phyloP scores from a whole-genome alignment of 1,284 basidiomycete genomes.

The Termitomyces sp. region DNA sequence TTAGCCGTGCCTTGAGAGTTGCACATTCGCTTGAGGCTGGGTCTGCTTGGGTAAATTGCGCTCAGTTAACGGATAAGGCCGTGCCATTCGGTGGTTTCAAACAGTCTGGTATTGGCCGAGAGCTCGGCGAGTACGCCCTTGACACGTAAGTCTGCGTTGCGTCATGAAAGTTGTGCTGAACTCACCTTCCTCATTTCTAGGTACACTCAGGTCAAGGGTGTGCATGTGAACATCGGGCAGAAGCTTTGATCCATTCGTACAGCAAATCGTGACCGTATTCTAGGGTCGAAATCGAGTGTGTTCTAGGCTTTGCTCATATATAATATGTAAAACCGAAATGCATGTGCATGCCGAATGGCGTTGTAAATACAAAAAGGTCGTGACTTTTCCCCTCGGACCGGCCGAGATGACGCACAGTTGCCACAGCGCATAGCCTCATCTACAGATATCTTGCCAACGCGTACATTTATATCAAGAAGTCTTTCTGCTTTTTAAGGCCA shows the following conservation, averaged over 20 bases:
- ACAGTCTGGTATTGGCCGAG: constrained; percentile 72
- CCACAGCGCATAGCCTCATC: too few relatives aligned
- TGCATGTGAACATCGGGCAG: constrained; percentile 27
- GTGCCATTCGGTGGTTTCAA: constrained; percentile 83
- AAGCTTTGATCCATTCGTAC: constrained; percentile 12
- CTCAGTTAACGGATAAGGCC: constrained; percentile 52
- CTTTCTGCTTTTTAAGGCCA: too few relatives aligned
- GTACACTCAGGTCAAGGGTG: constrained; percentile 31
- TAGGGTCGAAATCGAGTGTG: too few relatives aligned
- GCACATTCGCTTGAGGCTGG: constrained; percentile 75
- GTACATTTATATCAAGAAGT: too few relatives aligned
- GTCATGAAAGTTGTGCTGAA: not conserved
- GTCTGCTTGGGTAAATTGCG: constrained; percentile 68
- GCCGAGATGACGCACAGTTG: too few relatives aligned
- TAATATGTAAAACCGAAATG: too few relatives aligned
- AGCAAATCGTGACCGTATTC: too few relatives aligned
- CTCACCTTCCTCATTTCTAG: constrained; percentile 11
- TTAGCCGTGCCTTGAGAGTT: constrained; percentile 60
- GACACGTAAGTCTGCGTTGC: constrained; percentile 37
- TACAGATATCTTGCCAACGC: too few relatives aligned
- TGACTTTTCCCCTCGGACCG: too few relatives aligned
- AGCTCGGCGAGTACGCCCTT: constrained; percentile 72
- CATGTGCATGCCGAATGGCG: too few relatives aligned
- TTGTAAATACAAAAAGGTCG: too few relatives aligned
- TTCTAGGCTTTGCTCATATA: too few relatives aligned